Base-by-base conservation (phyloP, 768 basidiomycete genomes). In the Galerina marginata region DNA sequence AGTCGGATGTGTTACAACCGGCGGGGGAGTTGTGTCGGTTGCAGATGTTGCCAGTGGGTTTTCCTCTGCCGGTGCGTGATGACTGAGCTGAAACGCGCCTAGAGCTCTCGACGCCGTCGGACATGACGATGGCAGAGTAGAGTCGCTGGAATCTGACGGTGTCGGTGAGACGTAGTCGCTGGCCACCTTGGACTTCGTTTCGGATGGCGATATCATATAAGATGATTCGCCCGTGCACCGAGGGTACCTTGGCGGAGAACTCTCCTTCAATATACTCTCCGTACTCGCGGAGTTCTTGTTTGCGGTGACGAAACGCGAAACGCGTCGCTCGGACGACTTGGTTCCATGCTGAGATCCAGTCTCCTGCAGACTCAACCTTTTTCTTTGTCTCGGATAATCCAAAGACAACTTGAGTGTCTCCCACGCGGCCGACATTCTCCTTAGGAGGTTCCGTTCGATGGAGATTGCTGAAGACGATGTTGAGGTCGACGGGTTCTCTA, bases 321-420 rank as follows among this genome's bases (percentile, higher is more conserved):
- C 10, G 3, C n/a, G 59, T 58, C 1, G 74, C 72, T 40, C 55
- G 40, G 7, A 43, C 15, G 12, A 60, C 50, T 1, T 16, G 6
- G 9, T 61, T 36, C 65, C 69, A 75, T 0, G 74, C 72, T 5
- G 55, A 37, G 39, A 58, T 36, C 73, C 72, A 77, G 5, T 76
- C 66, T 2, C 59, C 54, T 2, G 33, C 29, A 23, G 64, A 63
- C 14, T 39, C 16, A 54, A 75, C 64, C 40, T 56, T 64, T 42
- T 58, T 26, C 6, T 36, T 26, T 14, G 68, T 64, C 40, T 65
- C 62, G 12, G 58, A 43, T 10, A 26, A 23, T 6, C 63, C 64
- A 55, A 69, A 48, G 29, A 29, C 23, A 50, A 71, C 56, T 25
- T 67, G 57, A 55, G 53, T 45, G 3, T 42, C 14, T 59, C 68